A percentile compares a stretch with the other conserved stretches of the same genome.
Conservation (phyloP, 352 stramenopile genomes). For the Aphanomyces cochlioides region DNA sequence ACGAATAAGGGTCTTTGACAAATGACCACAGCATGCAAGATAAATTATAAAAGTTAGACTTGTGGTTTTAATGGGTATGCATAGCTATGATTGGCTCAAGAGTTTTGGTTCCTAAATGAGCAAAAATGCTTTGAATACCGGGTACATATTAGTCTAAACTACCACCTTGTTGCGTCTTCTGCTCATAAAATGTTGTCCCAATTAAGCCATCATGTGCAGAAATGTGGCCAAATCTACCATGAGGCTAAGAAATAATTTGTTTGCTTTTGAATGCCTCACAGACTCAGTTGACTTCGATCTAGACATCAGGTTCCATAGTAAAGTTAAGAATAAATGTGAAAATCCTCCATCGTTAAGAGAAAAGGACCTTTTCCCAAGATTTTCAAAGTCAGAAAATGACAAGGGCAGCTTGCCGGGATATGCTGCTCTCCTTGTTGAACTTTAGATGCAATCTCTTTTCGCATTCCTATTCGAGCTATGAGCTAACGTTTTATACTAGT, state of each 20-base stretch:
- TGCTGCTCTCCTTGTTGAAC: too few relatives aligned
- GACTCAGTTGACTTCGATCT: neutral
- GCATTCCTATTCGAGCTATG: too few relatives aligned
- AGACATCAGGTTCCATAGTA: slow-evolving; percentile 22
- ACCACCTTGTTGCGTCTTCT: slow-evolving; percentile 39
- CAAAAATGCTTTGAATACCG: too few relatives aligned
- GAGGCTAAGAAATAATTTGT: too few relatives aligned
- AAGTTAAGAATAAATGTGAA: slow-evolving; percentile 6
- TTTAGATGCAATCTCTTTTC: too few relatives aligned
- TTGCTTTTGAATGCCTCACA: too few relatives aligned
- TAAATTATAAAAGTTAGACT: slow-evolving; percentile 35
- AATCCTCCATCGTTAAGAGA: too few relatives aligned
- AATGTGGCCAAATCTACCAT: slow-evolving; percentile 30
- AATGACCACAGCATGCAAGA: slow-evolving; percentile 26
- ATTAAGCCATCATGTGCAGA: slow-evolving; percentile 37
- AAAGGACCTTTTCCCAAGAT: too few relatives aligned
- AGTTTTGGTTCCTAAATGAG: too few relatives aligned
- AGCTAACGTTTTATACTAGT: too few relatives aligned
- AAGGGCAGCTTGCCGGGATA: too few relatives aligned
- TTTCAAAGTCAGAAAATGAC: too few relatives aligned
- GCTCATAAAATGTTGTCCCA: slow-evolving; percentile 39
- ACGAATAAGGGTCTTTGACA: neutral
- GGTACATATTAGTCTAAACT: slow-evolving; percentile 15
- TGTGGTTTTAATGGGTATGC: slow-evolving; percentile 35
- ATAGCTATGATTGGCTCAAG: slow-evolving; percentile 41